These are phyloP conservation scores for Globisporangium radiosum DNA, from an alignment of 352 stramenopile species.

Conservation along the genomic window DNA sequence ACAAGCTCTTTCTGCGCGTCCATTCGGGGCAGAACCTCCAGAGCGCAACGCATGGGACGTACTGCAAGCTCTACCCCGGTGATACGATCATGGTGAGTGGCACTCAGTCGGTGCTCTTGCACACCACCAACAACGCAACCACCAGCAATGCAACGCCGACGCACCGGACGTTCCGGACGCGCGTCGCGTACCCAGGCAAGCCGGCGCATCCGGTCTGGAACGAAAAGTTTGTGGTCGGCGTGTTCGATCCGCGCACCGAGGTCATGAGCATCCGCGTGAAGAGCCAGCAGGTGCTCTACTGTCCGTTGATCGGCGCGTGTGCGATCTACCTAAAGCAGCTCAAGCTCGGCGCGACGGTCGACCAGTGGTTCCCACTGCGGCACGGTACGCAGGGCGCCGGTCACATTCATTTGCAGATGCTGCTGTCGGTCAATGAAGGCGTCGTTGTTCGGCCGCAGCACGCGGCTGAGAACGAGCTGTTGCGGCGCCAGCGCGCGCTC, in stretches of 20 bases:
- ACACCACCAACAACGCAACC: constrained; percentile 8
- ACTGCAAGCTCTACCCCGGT: constrained; percentile 71
- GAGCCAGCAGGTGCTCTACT: constrained; percentile 61
- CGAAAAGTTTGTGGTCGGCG: constrained; percentile 62
- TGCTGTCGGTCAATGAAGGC: constrained; percentile 20
- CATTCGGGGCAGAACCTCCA: constrained; percentile 52
- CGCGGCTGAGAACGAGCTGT: constrained; percentile 4
- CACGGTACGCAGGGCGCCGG: constrained; percentile 34
- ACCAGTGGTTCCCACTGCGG: constrained; percentile 56
- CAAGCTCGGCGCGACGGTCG: constrained; percentile 28
- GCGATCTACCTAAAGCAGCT: constrained; percentile 50
- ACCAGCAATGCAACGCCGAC: constrained; percentile 11
- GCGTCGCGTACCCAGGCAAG: constrained; percentile 27
- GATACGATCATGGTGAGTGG: constrained; percentile 40
- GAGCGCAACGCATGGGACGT: constrained; percentile 33
- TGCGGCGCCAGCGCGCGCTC: background rate
- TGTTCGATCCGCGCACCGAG: constrained; percentile 37
- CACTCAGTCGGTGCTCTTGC: constrained; percentile 15
- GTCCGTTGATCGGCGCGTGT: constrained; percentile 49
- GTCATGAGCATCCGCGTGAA: constrained; percentile 71
- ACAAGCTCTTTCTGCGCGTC: constrained; percentile 60
- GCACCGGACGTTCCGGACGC: constrained; percentile 55
- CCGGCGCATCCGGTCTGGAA: constrained; percentile 56
- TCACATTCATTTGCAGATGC: constrained; percentile 50
- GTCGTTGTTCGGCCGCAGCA: constrained; percentile 9